phyloP scores from a whole-genome alignment of 225 moss, liverwort and hornwort species.

The Polytrichum commune region DNA sequence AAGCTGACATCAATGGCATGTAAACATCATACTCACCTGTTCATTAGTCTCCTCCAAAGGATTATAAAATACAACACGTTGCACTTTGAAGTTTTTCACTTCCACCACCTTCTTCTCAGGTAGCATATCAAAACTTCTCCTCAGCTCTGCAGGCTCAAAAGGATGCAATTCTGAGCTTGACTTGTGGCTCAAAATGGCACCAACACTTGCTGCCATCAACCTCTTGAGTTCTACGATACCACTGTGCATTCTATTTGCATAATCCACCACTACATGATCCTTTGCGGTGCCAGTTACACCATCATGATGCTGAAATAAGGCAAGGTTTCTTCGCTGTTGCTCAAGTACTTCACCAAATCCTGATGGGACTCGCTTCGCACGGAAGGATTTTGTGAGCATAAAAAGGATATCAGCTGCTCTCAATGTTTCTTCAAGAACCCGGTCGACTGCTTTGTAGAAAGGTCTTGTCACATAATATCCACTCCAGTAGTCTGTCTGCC shows the following conservation, averaged over 20 bases:
- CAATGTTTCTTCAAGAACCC: slow-evolving; percentile 86
- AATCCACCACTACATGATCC: slow-evolving; percentile 87
- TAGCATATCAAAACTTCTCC: slow-evolving; percentile 41
- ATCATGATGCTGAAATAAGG: slow-evolving; percentile 97
- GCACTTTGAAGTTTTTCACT: slow-evolving; percentile 53
- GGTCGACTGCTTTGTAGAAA: slow-evolving; percentile 95
- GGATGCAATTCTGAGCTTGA: slow-evolving; percentile 35
- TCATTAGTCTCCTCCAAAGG: slow-evolving; percentile 71
- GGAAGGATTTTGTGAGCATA: slow-evolving; percentile 59
- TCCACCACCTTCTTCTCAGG: slow-evolving; percentile 34
- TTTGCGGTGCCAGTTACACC: slow-evolving; percentile 96
- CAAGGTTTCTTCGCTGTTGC: slow-evolving; percentile 80
- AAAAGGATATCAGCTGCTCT: slow-evolving; percentile 93
- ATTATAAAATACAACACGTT: slow-evolving; percentile 85
- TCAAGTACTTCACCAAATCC: slow-evolving; percentile 58
- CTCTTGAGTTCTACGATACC: slow-evolving; percentile 69
- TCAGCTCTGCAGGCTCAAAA: slow-evolving; percentile 62
- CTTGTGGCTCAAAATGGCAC: slow-evolving; percentile 54
- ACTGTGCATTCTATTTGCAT: slow-evolving; percentile 69
- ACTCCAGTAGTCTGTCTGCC: slow-evolving; percentile 91
- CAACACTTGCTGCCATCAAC: slow-evolving; percentile 77
- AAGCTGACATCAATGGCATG: background rate
- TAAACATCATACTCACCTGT: slow-evolving; percentile 41
- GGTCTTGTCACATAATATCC: slow-evolving; percentile 94
- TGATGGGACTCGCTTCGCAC: slow-evolving; percentile 37